These are phyloP conservation scores for Aspergillus oerlinghausenensis DNA, from an alignment of 2,329 filamentous ascomycete species.

Conservation along the genomic window DNA sequence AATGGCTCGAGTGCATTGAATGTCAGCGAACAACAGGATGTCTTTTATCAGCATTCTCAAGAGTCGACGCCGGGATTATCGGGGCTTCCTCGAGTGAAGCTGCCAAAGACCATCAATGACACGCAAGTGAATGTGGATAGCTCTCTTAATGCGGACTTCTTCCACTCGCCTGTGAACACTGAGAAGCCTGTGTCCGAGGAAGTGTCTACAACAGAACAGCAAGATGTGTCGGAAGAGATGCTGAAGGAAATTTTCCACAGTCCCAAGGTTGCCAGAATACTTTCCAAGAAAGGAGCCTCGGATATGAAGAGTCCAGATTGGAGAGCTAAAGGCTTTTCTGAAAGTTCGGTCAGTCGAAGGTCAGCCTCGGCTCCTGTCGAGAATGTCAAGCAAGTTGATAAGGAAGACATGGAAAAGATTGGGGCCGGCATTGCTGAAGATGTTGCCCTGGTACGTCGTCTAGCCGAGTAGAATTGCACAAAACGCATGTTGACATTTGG, in stretches of 20 bases:
- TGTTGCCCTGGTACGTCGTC: conserved; percentile 1
- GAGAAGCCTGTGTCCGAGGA: conserved; percentile 8
- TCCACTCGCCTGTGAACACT: conserved; percentile 37
- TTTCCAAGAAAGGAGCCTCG: conserved; percentile 43
- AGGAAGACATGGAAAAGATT: conserved; percentile 37
- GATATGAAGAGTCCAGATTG: conserved; percentile 3
- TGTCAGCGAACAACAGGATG: conserved; percentile 53
- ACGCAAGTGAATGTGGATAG: conserved; percentile 41
- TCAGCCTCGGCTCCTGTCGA: neutral
- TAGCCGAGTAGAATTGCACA: neutral
- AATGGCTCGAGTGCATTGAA: conserved; percentile 28
- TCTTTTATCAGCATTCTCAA: conserved; percentile 51
- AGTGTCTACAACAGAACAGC: conserved; percentile 29
- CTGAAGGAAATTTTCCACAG: conserved; percentile 61
- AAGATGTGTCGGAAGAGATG: conserved; percentile 53
- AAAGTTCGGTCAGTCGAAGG: neutral
- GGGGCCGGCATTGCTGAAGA: conserved; percentile 17
- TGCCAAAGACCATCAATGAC: conserved; percentile 50
- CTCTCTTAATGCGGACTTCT: conserved; percentile 54
- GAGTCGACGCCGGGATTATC: conserved; percentile 46
- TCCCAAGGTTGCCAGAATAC: conserved; percentile 52
- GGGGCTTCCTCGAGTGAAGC: conserved; percentile 50
- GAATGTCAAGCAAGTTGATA: conserved; percentile 12
- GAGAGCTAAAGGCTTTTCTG: neutral
- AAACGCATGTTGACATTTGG: conserved; percentile 4